A percentile compares a stretch with the other conserved stretches of the same genome.
phyloP scores from a whole-genome alignment of 805 yeast genomes.

The Clavispora carvajalis region DNA sequence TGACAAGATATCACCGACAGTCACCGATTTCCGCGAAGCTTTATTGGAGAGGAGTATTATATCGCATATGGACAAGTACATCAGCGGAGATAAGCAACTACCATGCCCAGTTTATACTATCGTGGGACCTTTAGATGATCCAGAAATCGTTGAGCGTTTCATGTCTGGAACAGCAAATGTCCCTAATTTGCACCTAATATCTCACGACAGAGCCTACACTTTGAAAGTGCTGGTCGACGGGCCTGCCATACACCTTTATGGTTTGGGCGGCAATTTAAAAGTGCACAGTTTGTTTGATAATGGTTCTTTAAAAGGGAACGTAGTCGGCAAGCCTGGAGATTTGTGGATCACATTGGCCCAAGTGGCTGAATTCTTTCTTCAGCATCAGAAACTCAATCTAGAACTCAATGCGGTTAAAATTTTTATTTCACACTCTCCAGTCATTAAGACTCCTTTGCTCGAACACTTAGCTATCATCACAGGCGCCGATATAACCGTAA shows the following conservation, averaged over 20 bases:
- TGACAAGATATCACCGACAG: conserved; percentile 7
- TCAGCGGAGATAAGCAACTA: conserved; percentile 34
- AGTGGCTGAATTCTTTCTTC: conserved; percentile 52
- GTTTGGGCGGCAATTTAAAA: conserved; percentile 68
- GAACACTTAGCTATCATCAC: conserved; percentile 63
- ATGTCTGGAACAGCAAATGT: conserved; percentile 47
- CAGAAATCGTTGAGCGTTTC: conserved; percentile 58
- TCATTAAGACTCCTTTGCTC: conserved; percentile 62
- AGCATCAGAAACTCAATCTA: conserved; percentile 18
- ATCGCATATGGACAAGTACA: conserved; percentile 17
- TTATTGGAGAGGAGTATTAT: not conserved
- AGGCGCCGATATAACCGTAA: conserved; percentile 66
- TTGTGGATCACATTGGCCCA: conserved; percentile 72
- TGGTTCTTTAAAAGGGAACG: conserved; percentile 13
- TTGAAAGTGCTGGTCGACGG: conserved; percentile 30
- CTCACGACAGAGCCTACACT: conserved; percentile 48
- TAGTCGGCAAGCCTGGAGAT: conserved; percentile 43
- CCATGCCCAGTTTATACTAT: conserved; percentile 69
- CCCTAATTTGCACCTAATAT: conserved; percentile 56
- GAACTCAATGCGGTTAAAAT: conserved; percentile 45
- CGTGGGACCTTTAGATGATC: conserved; percentile 75
- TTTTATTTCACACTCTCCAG: conserved; percentile 65
- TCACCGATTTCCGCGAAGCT: not conserved
- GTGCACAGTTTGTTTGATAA: conserved; percentile 61
- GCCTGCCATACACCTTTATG: conserved; percentile 49